Conservation (phyloP, 1,284 basidiomycete genomes). For the Irpex lacteus region DNA sequence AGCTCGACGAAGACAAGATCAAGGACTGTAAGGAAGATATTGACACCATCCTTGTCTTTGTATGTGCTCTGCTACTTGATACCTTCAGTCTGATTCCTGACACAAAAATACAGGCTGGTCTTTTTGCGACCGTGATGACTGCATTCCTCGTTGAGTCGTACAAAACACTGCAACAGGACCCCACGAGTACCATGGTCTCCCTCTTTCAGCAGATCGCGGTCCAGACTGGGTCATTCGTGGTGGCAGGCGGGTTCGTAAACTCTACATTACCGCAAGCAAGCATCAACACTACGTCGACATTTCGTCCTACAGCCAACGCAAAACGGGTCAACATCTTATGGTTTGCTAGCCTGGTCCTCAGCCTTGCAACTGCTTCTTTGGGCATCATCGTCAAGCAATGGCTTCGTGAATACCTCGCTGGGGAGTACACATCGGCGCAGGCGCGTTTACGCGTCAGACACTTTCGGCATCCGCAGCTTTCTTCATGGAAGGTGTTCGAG, state of each 20-base stretch:
- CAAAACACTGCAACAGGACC: neutral
- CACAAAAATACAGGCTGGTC: neutral
- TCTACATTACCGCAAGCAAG: neutral
- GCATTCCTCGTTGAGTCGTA: constrained; percentile 2
- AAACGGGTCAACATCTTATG: neutral
- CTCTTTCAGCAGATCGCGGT: neutral
- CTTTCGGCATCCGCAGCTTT: neutral
- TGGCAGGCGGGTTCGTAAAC: neutral
- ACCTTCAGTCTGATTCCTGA: neutral
- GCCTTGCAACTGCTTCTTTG: neutral
- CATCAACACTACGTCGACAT: neutral
- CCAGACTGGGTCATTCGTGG: neutral
- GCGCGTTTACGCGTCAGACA: neutral
- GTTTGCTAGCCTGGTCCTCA: constrained; percentile 1
- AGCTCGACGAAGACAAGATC: neutral
- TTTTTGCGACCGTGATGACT: neutral
- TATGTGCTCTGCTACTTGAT: neutral
- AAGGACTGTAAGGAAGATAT: constrained; percentile 1
- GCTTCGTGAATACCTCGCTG: constrained; percentile 2
- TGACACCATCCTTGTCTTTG: neutral
- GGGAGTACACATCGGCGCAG: neutral
- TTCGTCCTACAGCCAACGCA: neutral
- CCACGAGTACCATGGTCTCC: neutral
- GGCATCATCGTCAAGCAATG: constrained; percentile 3
- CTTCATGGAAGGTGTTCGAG: neutral